Conservation (phyloP, 129 eudicot genomes). For the Flaveria sonorensis region DNA sequence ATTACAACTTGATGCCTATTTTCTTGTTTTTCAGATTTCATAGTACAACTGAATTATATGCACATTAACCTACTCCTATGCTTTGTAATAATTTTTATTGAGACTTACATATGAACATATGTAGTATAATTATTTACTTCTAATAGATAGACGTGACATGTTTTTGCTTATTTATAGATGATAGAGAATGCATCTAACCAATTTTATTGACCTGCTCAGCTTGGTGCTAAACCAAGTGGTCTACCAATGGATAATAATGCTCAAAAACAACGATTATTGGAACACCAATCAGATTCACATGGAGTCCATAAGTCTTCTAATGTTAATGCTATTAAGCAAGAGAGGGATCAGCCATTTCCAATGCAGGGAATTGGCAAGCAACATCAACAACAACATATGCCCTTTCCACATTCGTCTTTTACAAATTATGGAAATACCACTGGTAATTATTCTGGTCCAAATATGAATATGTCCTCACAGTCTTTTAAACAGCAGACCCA, state of each 20-base stretch:
- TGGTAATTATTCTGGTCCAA: constrained; percentile 23
- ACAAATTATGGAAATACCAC: constrained; percentile 42
- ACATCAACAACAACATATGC: constrained; percentile 48
- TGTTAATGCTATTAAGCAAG: constrained; percentile 46
- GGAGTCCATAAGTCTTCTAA: constrained; percentile 47
- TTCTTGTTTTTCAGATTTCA: neutral
- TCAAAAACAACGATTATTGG: constrained; percentile 44
- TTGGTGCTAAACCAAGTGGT: constrained; percentile 43
- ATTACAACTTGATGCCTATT: neutral
- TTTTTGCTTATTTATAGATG: neutral
- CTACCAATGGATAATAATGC: constrained; percentile 42
- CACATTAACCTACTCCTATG: neutral
- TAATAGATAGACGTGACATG: neutral
- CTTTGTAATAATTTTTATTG: neutral
- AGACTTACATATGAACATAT: constrained; percentile 5
- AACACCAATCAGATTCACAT: constrained; percentile 48
- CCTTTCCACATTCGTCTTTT: constrained; percentile 53
- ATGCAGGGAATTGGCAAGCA: constrained; percentile 59
- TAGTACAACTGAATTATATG: neutral
- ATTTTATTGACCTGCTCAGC: constrained; percentile 41
- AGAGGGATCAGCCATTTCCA: constrained; percentile 49
- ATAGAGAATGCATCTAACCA: constrained; percentile 35
- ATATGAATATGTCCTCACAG: constrained; percentile 49
- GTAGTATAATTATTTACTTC: neutral
- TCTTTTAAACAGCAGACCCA: constrained; percentile 48